Evolutionary conservation across 2,329 filamentous ascomycete species (phyloP).

Genomic region (Cladosporium cucumerinum): DNA sequence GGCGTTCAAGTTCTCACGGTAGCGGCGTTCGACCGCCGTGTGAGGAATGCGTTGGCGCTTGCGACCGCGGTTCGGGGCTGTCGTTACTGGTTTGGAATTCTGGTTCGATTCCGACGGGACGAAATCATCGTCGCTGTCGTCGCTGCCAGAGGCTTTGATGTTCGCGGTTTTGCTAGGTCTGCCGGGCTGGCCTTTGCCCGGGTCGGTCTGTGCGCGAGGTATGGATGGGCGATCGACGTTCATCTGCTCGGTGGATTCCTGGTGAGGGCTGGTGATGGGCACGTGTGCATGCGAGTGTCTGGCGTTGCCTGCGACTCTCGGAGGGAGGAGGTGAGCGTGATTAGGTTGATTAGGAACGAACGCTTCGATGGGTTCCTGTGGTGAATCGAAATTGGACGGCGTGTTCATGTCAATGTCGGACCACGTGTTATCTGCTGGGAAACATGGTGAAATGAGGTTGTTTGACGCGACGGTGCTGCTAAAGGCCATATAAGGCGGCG

Average conservation of each 20-base stretch:
- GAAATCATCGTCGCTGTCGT: slow-evolving; percentile 33
- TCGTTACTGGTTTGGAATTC: slow-evolving; percentile 21
- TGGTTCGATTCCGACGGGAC: slow-evolving; percentile 21
- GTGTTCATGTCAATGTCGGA: slow-evolving; percentile 32
- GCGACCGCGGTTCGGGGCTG: slow-evolving; percentile 27
- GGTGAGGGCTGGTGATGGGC: slow-evolving; percentile 25
- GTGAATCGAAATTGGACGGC: slow-evolving; percentile 27
- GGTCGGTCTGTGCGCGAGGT: slow-evolving; percentile 3
- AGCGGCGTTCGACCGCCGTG: slow-evolving; percentile 34
- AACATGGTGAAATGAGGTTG: slow-evolving; percentile 26
- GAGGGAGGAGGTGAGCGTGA: slow-evolving; percentile 20
- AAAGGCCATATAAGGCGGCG: slow-evolving; percentile 21
- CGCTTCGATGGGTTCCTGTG: slow-evolving; percentile 24
- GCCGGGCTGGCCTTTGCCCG: neutral
- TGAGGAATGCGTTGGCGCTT: slow-evolving; percentile 37
- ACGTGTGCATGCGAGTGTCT: slow-evolving; percentile 19
- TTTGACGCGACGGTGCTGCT: slow-evolving; percentile 21
- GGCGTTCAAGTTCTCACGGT: slow-evolving; percentile 37
- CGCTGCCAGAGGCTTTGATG: slow-evolving; percentile 22
- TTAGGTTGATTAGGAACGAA: slow-evolving; percentile 22
- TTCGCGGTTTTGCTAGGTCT: neutral
- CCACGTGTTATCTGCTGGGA: slow-evolving; percentile 26
- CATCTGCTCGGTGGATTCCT: slow-evolving; percentile 21
- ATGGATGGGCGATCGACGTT: slow-evolving; percentile 8
- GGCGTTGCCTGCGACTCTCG: slow-evolving; percentile 20